Percentiles rank a stretch among this genome's conserved stretches.
These are phyloP conservation scores for Discostella stelligeroides DNA, from an alignment of 108 stramenopile genomes.

Conservation along the genomic window DNA sequence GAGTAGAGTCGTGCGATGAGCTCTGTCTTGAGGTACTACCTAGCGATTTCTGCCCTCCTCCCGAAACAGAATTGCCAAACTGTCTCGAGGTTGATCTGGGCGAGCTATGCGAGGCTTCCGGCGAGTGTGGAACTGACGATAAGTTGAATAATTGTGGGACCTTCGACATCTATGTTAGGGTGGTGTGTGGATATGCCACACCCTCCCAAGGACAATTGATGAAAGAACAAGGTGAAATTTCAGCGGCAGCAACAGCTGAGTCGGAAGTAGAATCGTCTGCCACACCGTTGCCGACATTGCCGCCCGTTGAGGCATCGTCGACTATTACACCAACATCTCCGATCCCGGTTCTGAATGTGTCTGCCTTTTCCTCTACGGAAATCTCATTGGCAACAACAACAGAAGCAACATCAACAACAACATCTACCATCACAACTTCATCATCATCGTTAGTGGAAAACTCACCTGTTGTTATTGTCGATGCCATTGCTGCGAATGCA, in stretches of 20 bases:
- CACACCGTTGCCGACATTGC: no score
- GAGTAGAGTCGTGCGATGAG: conserved; percentile 23
- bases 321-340: no score
- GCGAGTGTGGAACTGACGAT: conserved; percentile 48
- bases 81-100: conserved; percentile 40
- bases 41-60: conserved; percentile 33
- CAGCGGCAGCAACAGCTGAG: background rate
- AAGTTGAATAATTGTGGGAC: conserved; percentile 48
- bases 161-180: conserved; percentile 43
- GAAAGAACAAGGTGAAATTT: no score
- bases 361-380: no score
- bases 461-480: no score
- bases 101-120: conserved; percentile 41
- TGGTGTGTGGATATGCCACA: conserved; percentile 29
- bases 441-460: conserved; percentile 1
- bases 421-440: background rate
- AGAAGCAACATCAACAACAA: no score
- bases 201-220: conserved; percentile 43
- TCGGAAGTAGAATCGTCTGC: no score
- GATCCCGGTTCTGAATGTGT: no score
- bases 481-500: no score
- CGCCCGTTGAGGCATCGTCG: no score
- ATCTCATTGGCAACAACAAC: no score
- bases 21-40: conserved; percentile 39
- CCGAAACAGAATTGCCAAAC: conserved; percentile 26